phyloP scores from a whole-genome alignment of 805 yeast species.

The Geotrichum ghanense region DNA sequence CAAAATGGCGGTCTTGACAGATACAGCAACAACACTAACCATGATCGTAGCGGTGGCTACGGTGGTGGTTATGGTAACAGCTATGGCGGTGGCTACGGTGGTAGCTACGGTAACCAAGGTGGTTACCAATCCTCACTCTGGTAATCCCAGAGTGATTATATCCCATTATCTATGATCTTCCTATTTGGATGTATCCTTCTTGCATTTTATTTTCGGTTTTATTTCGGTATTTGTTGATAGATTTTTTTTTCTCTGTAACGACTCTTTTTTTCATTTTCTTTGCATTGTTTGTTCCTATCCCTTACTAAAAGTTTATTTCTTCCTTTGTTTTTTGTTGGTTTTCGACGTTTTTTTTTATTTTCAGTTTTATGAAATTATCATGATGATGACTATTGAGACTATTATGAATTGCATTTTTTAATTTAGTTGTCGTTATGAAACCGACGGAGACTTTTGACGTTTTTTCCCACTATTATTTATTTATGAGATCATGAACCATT shows the following conservation, averaged over 20 bases:
- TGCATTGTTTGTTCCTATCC: conserved; percentile 1
- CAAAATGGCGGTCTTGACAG: conserved; percentile 27
- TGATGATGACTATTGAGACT: conserved; percentile 1
- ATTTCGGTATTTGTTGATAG: not conserved
- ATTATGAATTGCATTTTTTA: not conserved
- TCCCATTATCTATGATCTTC: not conserved
- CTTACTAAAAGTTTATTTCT: not conserved
- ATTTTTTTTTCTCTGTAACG: not conserved
- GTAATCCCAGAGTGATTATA: not conserved
- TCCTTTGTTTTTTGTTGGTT: conserved; percentile 1
- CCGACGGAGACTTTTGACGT: not conserved
- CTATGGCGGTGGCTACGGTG: conserved; percentile 14
- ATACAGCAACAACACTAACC: conserved; percentile 10
- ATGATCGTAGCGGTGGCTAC: conserved; percentile 17
- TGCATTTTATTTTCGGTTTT: not conserved
- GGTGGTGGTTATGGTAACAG: conserved; percentile 22
- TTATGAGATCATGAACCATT: not conserved
- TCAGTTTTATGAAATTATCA: too few relatives aligned
- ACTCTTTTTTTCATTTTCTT: not conserved
- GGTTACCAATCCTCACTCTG: conserved; percentile 2
- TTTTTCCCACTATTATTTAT: not conserved
- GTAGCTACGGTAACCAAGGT: conserved; percentile 7
- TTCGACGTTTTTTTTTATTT: not conserved
- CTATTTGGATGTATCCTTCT: not conserved
- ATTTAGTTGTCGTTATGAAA: not conserved